These are phyloP conservation scores for Bruguiera parviflora DNA, from an alignment of 345 rosid species.

Conservation along the genomic window DNA sequence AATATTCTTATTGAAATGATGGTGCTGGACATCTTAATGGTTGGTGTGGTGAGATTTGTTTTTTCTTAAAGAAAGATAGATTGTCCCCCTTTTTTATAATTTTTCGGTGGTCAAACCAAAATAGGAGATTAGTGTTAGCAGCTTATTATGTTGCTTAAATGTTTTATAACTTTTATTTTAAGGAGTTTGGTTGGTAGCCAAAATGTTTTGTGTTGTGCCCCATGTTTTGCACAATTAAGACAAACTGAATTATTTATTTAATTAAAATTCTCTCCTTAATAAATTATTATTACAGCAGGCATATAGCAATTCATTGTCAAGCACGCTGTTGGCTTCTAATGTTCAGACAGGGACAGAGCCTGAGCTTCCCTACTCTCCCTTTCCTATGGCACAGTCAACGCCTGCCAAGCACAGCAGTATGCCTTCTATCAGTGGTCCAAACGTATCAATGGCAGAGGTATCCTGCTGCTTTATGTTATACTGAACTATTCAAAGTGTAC, in stretches of 20 bases:
- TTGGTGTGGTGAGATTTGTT: background rate
- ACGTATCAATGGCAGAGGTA: conserved; percentile 82
- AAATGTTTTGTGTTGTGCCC: background rate
- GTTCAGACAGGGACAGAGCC: conserved; percentile 73
- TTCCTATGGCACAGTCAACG: conserved; percentile 63
- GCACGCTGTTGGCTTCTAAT: conserved; percentile 62
- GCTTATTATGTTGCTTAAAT: no score
- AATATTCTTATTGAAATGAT: background rate
- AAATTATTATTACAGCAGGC: conserved; percentile 43
- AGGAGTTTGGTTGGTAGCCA: no score
- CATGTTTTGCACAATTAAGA: background rate
- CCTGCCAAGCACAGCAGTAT: conserved; percentile 61
- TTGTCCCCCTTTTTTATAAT: background rate
- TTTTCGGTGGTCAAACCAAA: no score
- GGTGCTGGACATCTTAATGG: background rate
- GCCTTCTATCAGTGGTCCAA: conserved; percentile 61
- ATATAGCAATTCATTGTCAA: conserved; percentile 70
- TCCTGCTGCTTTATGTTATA: background rate
- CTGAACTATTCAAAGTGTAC: background rate
- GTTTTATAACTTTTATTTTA: no score
- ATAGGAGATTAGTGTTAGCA: no score
- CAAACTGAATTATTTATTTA: background rate
- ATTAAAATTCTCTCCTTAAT: conserved; percentile 8
- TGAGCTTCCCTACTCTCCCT: conserved; percentile 78
- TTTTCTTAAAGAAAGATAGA: background rate